Percentiles rank a stretch among this genome's conserved stretches.
These are phyloP conservation scores for Penicillium psychrofluorescens DNA, from an alignment of 495 filamentous ascomycete species.

Conservation along the genomic window DNA sequence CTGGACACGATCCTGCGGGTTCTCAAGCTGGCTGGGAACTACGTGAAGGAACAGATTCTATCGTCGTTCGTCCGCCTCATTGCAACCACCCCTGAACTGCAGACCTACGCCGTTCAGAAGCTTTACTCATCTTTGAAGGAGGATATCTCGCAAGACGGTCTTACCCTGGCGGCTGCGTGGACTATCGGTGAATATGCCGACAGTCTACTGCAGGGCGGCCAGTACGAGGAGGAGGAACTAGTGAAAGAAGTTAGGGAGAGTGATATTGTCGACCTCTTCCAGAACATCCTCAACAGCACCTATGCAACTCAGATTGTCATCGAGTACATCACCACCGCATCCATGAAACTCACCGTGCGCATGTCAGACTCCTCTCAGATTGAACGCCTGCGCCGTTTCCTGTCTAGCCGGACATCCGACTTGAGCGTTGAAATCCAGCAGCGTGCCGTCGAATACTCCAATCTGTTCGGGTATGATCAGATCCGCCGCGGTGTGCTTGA, in stretches of 20 bases:
- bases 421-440: conserved; percentile 95
- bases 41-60: conserved; percentile 95
- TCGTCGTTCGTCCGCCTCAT: conserved; percentile 95
- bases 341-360: conserved; percentile 92
- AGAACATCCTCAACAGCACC: conserved; percentile 84
- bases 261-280: conserved; percentile 86
- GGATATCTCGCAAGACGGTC: conserved; percentile 92
- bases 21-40: conserved; percentile 87
- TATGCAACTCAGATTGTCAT: conserved; percentile 83
- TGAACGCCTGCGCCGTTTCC: conserved; percentile 71
- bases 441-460: conserved; percentile 87
- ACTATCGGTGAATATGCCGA: conserved; percentile 97
- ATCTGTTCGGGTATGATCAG: conserved; percentile 83
- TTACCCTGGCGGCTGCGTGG: conserved; percentile 93
- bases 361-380: conserved; percentile 75
- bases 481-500: conserved; percentile 87
- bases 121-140: conserved; percentile 84
- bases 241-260: conserved; percentile 84
- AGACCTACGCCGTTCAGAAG: conserved; percentile 95
- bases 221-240: conserved; percentile 92
- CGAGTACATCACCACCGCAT: conserved; percentile 90
- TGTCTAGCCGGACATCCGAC: conserved; percentile 68
- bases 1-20: conserved; percentile 96
- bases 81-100: conserved; percentile 86
- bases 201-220: conserved; percentile 74